phyloP scores from a whole-genome alignment of 306 rosid species.

The Dalbergia cultrata region DNA sequence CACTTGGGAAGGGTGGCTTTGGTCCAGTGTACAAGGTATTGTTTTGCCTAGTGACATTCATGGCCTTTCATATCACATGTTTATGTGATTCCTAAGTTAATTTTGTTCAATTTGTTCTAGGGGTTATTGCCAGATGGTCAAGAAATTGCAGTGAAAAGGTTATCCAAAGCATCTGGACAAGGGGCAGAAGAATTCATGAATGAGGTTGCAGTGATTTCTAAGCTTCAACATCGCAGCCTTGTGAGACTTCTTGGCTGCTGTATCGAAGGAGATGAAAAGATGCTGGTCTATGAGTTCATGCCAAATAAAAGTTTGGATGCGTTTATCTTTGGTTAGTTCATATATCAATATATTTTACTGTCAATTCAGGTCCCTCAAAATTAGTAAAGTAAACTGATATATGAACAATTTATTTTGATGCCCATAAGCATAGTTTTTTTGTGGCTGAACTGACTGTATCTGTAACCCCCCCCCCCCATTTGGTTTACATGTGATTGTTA shows the following conservation, averaged over 20 bases:
- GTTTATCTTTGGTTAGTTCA: constrained; percentile 53
- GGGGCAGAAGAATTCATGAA: constrained; percentile 62
- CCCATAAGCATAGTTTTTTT: background rate
- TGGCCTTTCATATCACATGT: background rate
- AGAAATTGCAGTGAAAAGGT: constrained; percentile 61
- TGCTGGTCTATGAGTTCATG: constrained; percentile 62
- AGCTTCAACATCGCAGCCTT: constrained; percentile 66
- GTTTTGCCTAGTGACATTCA: background rate
- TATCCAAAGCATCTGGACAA: constrained; percentile 56
- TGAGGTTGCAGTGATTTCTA: constrained; percentile 57
- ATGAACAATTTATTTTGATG: background rate
- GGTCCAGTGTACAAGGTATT: constrained; percentile 54
- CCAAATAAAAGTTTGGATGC: constrained; percentile 58
- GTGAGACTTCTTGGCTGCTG: constrained; percentile 59
- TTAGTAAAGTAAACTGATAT: background rate
- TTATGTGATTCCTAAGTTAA: background rate
- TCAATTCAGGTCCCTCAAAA: background rate
- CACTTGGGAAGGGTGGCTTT: constrained; percentile 52
- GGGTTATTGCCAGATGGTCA: constrained; percentile 54
- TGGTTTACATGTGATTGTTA: background rate
- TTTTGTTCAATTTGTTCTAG: background rate
- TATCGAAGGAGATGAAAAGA: constrained; percentile 56
- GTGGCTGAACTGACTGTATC: background rate
- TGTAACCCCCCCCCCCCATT: background rate
- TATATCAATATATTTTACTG: background rate